Evolutionary conservation across 148 eudicot genomes (phyloP).

Genomic region (Fallopia convolvulus): DNA sequence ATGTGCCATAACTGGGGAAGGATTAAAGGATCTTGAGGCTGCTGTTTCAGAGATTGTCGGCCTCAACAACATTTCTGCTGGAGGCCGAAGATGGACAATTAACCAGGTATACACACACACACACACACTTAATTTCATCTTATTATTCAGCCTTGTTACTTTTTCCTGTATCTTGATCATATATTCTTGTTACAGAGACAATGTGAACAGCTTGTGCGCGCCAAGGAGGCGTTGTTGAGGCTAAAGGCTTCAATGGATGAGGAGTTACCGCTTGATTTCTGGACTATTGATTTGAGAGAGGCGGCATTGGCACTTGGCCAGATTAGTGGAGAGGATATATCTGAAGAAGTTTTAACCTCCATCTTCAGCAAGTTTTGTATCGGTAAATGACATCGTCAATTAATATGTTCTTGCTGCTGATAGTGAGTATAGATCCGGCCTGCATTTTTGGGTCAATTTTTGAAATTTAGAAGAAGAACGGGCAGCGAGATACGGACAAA

Average conservation of each 20-base stretch:
- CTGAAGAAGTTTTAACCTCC: slow-evolving; percentile 78
- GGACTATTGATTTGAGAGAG: slow-evolving; percentile 91
- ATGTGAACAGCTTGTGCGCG: slow-evolving; percentile 81
- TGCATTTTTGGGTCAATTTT: not conserved
- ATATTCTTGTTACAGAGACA: slow-evolving; percentile 53
- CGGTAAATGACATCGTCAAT: slow-evolving; percentile 28
- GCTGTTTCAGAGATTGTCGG: slow-evolving; percentile 73
- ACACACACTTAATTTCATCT: not conserved
- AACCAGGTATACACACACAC: slow-evolving; percentile 53
- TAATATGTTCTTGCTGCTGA: not conserved
- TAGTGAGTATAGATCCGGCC: not conserved
- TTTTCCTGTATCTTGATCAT: not conserved
- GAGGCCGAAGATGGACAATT: slow-evolving; percentile 78
- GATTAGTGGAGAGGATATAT: slow-evolving; percentile 80
- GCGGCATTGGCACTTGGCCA: slow-evolving; percentile 85
- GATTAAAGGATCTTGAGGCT: slow-evolving; percentile 59
- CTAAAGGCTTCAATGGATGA: slow-evolving; percentile 62
- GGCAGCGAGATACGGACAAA: too few relatives aligned
- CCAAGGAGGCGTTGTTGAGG: slow-evolving; percentile 78
- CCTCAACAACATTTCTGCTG: slow-evolving; percentile 49
- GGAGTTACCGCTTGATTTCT: slow-evolving; percentile 71
- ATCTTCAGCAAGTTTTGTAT: slow-evolving; percentile 91
- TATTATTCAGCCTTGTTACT: not conserved
- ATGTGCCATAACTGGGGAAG: slow-evolving; percentile 86
- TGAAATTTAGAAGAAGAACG: too few relatives aligned